These are phyloP conservation scores for Moesziomyces sp. DNA, from an alignment of 1,284 basidiomycete species.

Conservation along the genomic window DNA sequence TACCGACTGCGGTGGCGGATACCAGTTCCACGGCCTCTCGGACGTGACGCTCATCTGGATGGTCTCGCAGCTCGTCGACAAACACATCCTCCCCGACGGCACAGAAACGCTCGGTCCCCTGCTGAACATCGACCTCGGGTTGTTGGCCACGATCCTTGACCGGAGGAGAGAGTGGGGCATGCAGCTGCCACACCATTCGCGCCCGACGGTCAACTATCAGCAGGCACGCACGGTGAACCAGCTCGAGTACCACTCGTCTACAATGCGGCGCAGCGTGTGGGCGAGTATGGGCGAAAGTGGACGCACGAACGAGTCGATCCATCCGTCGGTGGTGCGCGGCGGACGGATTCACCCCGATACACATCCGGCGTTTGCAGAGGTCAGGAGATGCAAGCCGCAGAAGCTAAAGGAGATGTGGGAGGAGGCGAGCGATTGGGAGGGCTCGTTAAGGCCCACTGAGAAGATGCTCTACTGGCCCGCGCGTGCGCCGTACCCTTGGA, in stretches of 20 bases:
- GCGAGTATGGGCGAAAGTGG: constrained; percentile 24
- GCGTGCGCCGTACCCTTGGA: constrained; percentile 31
- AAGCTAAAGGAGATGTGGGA: constrained; percentile 32
- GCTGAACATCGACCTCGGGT: constrained; percentile 43
- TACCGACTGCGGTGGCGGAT: constrained; percentile 62
- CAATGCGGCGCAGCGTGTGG: constrained; percentile 39
- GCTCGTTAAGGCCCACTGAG: constrained; percentile 28
- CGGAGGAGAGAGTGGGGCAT: constrained; percentile 40
- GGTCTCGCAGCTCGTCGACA: constrained; percentile 53
- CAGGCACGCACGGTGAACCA: constrained; percentile 15
- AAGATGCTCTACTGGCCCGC: constrained; percentile 25
- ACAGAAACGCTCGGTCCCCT: constrained; percentile 28
- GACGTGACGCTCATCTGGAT: constrained; percentile 64
- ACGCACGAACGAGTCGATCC: constrained; percentile 39
- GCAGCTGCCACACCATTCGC: constrained; percentile 46
- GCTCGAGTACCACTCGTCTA: constrained; percentile 7
- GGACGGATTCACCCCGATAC: constrained; percentile 22
- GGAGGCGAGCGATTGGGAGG: constrained; percentile 28
- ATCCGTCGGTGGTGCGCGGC: constrained; percentile 44
- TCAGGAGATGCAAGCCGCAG: constrained; percentile 13
- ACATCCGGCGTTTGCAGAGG: constrained; percentile 24
- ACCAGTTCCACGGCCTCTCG: constrained; percentile 56
- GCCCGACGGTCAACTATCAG: constrained; percentile 28
- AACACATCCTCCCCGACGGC: constrained; percentile 28
- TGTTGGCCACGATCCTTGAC: constrained; percentile 40